phyloP scores from a whole-genome alignment of 2,329 filamentous ascomycete genomes.

The Pyricularia pennisetigena region DNA sequence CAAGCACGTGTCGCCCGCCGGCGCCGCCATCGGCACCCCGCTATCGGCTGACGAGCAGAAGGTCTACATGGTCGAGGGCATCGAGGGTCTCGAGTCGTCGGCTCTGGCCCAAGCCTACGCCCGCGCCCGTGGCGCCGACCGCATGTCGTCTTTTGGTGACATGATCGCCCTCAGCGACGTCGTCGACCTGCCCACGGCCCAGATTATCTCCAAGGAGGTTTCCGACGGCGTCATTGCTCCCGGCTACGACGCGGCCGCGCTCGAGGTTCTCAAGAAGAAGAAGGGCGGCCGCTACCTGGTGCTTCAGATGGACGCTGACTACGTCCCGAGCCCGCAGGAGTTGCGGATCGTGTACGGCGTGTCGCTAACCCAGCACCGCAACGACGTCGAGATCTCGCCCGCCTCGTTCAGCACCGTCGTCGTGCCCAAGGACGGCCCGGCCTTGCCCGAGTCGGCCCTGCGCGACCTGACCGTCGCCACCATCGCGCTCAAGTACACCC shows the following conservation, averaged over 20 bases:
- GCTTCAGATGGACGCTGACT: slow-evolving; percentile 85
- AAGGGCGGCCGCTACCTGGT: slow-evolving; percentile 97
- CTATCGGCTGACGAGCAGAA: slow-evolving; percentile 83
- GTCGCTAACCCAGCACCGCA: slow-evolving; percentile 81
- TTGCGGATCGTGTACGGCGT: slow-evolving; percentile 84
- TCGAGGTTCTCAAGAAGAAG: slow-evolving; percentile 93
- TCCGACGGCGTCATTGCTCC: slow-evolving; percentile 95
- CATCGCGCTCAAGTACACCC: slow-evolving; percentile 96
- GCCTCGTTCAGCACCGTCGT: slow-evolving; percentile 79
- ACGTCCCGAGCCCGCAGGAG: slow-evolving; percentile 72
- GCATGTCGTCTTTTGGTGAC: slow-evolving; percentile 98
- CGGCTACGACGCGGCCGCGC: slow-evolving; percentile 71
- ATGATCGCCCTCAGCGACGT: slow-evolving; percentile 87
- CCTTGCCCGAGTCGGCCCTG: slow-evolving; percentile 70
- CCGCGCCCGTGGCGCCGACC: slow-evolving; percentile 87
- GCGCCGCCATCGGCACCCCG: slow-evolving; percentile 86
- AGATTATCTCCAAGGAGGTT: slow-evolving; percentile 96
- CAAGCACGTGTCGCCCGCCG: slow-evolving; percentile 97
- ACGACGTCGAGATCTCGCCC: slow-evolving; percentile 79
- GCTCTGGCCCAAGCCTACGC: slow-evolving; percentile 89
- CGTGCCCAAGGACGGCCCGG: slow-evolving; percentile 67
- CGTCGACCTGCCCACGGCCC: slow-evolving; percentile 86
- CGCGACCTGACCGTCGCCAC: slow-evolving; percentile 91
- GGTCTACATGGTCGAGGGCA: slow-evolving; percentile 97
- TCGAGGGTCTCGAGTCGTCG: slow-evolving; percentile 78